phyloP scores from a whole-genome alignment of 768 basidiomycete genomes.

The Lanmaoa pseudosensibilis region DNA sequence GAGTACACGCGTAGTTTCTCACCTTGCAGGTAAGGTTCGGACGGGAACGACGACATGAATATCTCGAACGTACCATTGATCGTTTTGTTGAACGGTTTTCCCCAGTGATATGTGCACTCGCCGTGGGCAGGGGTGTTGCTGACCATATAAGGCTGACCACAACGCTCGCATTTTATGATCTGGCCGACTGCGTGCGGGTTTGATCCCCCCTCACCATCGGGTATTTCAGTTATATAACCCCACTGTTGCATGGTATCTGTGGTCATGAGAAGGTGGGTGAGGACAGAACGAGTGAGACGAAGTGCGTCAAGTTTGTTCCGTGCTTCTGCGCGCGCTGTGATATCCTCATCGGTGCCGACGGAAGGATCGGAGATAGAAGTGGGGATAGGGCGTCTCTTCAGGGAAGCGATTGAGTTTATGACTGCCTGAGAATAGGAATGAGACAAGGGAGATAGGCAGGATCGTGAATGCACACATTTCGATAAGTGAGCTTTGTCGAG shows the following conservation, averaged over 20 bases:
- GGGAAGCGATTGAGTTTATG: constrained; percentile 48
- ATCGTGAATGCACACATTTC: constrained; percentile 55
- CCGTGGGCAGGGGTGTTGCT: constrained; percentile 54
- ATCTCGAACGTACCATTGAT: constrained; percentile 56
- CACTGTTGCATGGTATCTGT: constrained; percentile 57
- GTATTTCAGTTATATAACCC: constrained; percentile 72
- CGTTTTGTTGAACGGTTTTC: constrained; percentile 58
- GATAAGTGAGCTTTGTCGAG: constrained; percentile 77
- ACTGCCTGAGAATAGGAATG: constrained; percentile 41
- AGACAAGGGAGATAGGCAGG: constrained; percentile 3
- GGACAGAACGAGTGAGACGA: constrained; percentile 48
- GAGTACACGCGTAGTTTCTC: constrained; percentile 67
- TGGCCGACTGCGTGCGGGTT: constrained; percentile 62
- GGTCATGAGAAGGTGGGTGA: constrained; percentile 63
- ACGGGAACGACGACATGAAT: not conserved
- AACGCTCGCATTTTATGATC: constrained; percentile 76
- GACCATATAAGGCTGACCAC: constrained; percentile 67
- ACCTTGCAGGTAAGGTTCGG: constrained; percentile 40
- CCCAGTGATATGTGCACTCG: constrained; percentile 85
- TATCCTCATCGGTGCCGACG: constrained; percentile 73
- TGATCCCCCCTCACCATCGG: constrained; percentile 63
- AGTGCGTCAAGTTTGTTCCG: constrained; percentile 54
- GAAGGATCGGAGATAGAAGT: constrained; percentile 62
- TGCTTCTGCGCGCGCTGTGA: constrained; percentile 54
- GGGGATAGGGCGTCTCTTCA: constrained; percentile 57